phyloP scores from a whole-genome alignment of 2,329 filamentous ascomycete genomes.

The Truncatella angustata region DNA sequence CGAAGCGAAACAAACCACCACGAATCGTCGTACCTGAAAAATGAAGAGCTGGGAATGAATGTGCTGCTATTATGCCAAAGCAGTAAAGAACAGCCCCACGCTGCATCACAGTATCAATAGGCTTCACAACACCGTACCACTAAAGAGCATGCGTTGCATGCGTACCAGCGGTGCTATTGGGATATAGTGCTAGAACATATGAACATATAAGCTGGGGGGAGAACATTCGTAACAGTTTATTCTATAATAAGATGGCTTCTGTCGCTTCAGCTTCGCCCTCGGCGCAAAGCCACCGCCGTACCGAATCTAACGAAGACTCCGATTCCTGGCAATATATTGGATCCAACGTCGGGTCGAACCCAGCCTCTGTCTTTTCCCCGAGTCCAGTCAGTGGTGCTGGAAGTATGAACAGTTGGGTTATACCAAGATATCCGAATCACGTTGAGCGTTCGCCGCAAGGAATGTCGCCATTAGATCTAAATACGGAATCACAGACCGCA shows the following conservation, averaged over 20 bases:
- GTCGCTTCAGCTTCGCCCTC: constrained; percentile 30
- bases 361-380: constrained; percentile 36
- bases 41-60: no score
- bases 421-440: constrained; percentile 39
- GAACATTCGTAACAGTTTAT: background rate
- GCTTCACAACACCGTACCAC: no score
- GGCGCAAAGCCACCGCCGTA: constrained; percentile 22
- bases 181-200: background rate
- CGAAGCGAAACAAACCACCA: no score
- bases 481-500: constrained; percentile 35
- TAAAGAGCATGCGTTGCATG: no score
- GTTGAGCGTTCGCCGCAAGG: constrained; percentile 31
- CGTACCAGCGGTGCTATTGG: background rate
- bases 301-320: constrained; percentile 30
- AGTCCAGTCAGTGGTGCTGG: constrained; percentile 48
- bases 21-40: no score
- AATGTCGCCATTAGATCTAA: constrained; percentile 42
- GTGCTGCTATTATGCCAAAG: no score
- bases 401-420: constrained; percentile 49
- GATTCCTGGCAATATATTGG: constrained; percentile 32
- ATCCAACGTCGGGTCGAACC: constrained; percentile 28
- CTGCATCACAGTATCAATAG: no score
- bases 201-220: background rate
- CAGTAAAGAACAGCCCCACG: no score
- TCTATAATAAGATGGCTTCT: constrained; percentile 25